Evolutionary conservation across 2,329 filamentous ascomycete species (phyloP).

Genomic region (Xylaria sp.): DNA sequence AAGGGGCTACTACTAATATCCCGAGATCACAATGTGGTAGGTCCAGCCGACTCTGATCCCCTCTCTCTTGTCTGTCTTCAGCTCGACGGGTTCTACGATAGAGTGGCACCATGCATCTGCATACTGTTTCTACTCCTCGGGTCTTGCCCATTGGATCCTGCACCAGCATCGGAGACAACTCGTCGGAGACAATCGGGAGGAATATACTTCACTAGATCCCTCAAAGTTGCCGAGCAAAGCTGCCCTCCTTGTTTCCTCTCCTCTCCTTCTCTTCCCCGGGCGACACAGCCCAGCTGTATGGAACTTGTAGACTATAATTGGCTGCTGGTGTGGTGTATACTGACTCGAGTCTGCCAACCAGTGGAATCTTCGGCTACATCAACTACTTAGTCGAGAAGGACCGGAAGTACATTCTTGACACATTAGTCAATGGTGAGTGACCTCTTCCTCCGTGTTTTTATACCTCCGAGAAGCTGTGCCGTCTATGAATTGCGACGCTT

Average conservation of each 20-base stretch:
- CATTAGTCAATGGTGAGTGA: constrained; percentile 81
- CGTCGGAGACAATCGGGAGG: neutral
- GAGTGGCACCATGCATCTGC: neutral
- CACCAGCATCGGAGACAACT: constrained; percentile 10
- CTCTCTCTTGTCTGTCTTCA: constrained; percentile 3
- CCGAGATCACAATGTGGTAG: constrained; percentile 32
- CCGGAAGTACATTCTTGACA: constrained; percentile 91
- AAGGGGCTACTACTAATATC: constrained; percentile 3
- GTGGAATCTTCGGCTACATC: constrained; percentile 97
- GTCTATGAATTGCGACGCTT: constrained; percentile 8
- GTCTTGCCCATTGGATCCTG: neutral
- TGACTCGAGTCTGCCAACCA: constrained; percentile 35
- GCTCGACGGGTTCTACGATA: neutral
- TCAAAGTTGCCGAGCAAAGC: neutral
- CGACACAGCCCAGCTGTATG: neutral
- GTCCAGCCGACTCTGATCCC: constrained; percentile 21
- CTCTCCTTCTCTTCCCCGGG: neutral
- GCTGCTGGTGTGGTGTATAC: constrained; percentile 20
- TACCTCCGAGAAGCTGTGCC: neutral
- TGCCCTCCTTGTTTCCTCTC: neutral
- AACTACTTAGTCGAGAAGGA: constrained; percentile 99
- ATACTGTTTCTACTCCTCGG: neutral
- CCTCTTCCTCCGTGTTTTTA: neutral
- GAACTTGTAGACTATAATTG: constrained; percentile 6
- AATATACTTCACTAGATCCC: constrained; percentile 5